A percentile compares a stretch with the other conserved stretches of the same genome.
Evolutionary conservation across 768 basidiomycete genomes (phyloP).

Genomic region (Pulveroboletus sp.): DNA sequence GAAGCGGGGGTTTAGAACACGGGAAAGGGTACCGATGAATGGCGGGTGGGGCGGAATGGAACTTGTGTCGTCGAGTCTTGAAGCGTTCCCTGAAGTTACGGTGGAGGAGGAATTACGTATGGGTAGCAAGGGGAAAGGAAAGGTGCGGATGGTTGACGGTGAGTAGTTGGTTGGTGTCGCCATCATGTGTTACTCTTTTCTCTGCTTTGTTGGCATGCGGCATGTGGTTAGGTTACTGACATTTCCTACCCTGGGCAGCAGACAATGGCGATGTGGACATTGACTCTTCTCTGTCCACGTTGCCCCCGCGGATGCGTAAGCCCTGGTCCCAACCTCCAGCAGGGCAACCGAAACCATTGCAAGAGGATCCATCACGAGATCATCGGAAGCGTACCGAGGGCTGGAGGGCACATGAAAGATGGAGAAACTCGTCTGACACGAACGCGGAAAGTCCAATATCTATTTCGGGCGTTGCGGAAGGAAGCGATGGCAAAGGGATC

Average conservation of each 20-base stretch:
- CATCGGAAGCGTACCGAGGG: not conserved
- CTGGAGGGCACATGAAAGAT: constrained; percentile 17
- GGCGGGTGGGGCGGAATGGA: constrained; percentile 65
- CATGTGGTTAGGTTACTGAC: not conserved
- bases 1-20: constrained; percentile 57
- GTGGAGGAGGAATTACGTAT: constrained; percentile 5
- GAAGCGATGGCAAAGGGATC: not conserved
- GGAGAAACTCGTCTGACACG: constrained; percentile 17
- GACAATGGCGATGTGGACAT: constrained; percentile 14
- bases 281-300: constrained; percentile 16
- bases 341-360: constrained; percentile 1
- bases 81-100: constrained; percentile 12
- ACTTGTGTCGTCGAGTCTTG: constrained; percentile 37
- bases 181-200: not conserved
- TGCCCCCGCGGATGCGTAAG: constrained; percentile 67
- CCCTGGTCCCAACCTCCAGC: constrained; percentile 28
- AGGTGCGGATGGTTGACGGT: constrained; percentile 18
- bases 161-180: constrained; percentile 8
- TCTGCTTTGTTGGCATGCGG: not conserved
- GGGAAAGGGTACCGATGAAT: constrained; percentile 49
- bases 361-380: not conserved
- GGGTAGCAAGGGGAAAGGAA: constrained; percentile 17
- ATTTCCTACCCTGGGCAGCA: not conserved
- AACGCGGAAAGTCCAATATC: constrained; percentile 20
- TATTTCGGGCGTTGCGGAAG: constrained; percentile 6